These are phyloP conservation scores for Eremothecium cymbalariae DNA, from an alignment of 1,139 yeast species.

Conservation along the genomic window DNA sequence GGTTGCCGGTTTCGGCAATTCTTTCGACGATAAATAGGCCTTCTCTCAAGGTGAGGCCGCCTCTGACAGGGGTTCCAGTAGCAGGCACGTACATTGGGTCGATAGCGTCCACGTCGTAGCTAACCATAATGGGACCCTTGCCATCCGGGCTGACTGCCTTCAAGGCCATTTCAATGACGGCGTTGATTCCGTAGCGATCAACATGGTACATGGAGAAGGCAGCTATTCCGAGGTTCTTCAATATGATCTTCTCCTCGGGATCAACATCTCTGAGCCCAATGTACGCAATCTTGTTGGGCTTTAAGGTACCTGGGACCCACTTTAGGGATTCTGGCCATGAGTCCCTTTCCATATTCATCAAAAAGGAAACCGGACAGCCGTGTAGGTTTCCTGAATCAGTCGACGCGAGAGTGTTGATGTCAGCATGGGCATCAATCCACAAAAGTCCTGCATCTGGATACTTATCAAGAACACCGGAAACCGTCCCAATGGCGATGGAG, in stretches of 20 bases:
- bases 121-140: conserved; percentile 68
- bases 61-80: conserved; percentile 96
- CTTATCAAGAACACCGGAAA: conserved; percentile 69
- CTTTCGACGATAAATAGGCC: conserved; percentile 91
- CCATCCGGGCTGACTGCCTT: conserved; percentile 70
- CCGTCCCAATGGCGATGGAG: conserved; percentile 90
- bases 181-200: conserved; percentile 87
- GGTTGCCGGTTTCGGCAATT: conserved; percentile 77
- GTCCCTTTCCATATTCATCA: conserved; percentile 58
- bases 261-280: conserved; percentile 95
- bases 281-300: conserved; percentile 70
- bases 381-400: conserved; percentile 89
- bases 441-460: conserved; percentile 83
- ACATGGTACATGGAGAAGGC: conserved; percentile 96
- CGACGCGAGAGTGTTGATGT: conserved; percentile 82
- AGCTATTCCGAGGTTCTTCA: conserved; percentile 62
- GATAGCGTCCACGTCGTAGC: conserved; percentile 94
- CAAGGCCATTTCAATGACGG: conserved; percentile 88
- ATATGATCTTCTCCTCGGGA: conserved; percentile 67
- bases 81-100: conserved; percentile 95
- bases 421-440: conserved; percentile 99
- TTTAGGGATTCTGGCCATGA: conserved; percentile 58
- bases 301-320: conserved; percentile 71
- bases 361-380: conserved; percentile 92
- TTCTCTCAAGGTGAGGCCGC: conserved; percentile 90